Percentiles rank a stretch among this genome's conserved stretches.
Evolutionary conservation across 2,329 filamentous ascomycete species (phyloP).

Genomic region (Cladosporium oxysporum): DNA sequence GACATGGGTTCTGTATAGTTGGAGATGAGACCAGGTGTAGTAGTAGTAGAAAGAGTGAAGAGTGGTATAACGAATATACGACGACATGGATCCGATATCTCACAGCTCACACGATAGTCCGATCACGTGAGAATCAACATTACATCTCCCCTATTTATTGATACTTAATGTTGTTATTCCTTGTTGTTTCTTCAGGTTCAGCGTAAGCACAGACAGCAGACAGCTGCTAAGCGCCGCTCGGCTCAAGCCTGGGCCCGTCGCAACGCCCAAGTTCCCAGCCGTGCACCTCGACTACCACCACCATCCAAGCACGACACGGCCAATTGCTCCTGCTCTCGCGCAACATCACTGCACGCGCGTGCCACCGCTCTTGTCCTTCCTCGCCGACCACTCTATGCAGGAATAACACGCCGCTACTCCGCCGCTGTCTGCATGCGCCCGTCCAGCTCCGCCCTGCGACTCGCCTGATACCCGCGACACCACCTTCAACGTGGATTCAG

Average conservation of each 20-base stretch:
- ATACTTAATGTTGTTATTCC: not conserved
- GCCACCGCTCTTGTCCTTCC: not conserved
- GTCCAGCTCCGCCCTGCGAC: constrained; percentile 3
- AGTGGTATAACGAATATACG: not conserved
- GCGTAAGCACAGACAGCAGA: not conserved
- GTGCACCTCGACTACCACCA: constrained; percentile 3
- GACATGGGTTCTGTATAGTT: not conserved
- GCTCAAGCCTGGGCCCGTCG: not conserved
- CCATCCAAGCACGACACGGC: not conserved
- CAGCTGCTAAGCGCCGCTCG: not conserved
- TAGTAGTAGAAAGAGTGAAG: not conserved
- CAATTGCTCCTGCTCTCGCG: not conserved
- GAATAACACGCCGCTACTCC: not conserved
- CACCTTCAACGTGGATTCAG: constrained; percentile 35
- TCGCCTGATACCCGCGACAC: constrained; percentile 6
- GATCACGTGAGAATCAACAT: no score
- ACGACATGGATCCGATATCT: not conserved
- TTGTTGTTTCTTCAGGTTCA: not conserved
- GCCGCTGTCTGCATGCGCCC: constrained; percentile 3
- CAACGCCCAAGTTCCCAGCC: not conserved
- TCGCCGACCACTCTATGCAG: not conserved
- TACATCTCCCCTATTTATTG: not conserved
- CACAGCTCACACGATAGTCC: not conserved
- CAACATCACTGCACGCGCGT: not conserved
- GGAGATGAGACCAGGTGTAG: not conserved